Base-by-base conservation (phyloP, 306 rosid genomes). In the Glycine latifolia region DNA sequence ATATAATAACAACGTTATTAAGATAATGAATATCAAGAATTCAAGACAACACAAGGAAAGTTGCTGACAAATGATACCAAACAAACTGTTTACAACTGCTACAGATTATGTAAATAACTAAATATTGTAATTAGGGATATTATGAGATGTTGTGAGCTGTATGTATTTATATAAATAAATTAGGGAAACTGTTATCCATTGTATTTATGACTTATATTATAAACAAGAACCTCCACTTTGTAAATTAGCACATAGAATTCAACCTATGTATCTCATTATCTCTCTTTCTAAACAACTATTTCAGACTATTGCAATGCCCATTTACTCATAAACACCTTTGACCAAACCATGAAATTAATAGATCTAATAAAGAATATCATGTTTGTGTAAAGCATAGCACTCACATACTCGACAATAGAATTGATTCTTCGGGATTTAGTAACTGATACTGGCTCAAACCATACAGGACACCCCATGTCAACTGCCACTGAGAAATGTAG, bases 381-480 rank as follows among this genome's bases (percentile, higher is more conserved):
- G 44, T 53, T 84, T 33, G 52, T 47, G 78, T 35, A 63, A 56
- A 71, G 82, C 77, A 78, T 33, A 60, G 80, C 83, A 91, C 97
- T 95, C 91, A 95, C 97, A 90, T 92, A 84, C 86, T 92, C 81
- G 79, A 44, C 90, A 87, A 95, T 86, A 14, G 91, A 86, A 52
- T 74, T 88, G 85, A 95, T 88, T 88, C 92, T 94, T 89, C 75
- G 85, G 48, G 98, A 90, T 88, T 94, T 94, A 77, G 89, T 87
- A 84, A 94, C 97, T 1, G 97, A 92, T 12, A 94, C 98, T 13
- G 98, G 97, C 86, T 94, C 98, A 89, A 94, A 94, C 97, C 97
- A 94, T 71, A 94, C 91, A 66, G 97, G 97, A 75, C 91, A 80
- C 35, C 73, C 77, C 66, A 70, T 82, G 35, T 85, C 90, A 54